phyloP scores from a whole-genome alignment of 2,329 filamentous ascomycete genomes.

The Onygenales sp. region DNA sequence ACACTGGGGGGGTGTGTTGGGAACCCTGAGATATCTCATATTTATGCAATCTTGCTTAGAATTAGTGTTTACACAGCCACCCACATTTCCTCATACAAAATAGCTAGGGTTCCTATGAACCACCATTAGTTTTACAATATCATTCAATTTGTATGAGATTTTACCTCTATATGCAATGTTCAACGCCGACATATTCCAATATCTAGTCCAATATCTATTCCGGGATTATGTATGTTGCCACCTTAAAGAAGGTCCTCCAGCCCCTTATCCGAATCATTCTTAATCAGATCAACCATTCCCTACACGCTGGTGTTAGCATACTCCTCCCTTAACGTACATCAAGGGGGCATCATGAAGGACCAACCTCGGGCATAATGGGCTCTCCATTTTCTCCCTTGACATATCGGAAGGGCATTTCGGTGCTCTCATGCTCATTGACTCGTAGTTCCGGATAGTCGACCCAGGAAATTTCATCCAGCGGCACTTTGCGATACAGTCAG shows the following conservation, averaged over 20 bases:
- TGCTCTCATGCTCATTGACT: constrained; percentile 86
- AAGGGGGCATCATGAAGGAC: constrained; percentile 3
- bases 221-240: not conserved
- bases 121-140: too few species aligned
- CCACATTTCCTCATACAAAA: too few species aligned
- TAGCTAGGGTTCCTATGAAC: too few species aligned
- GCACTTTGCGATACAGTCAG: constrained; percentile 41
- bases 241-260: constrained; percentile 72
- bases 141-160: too few species aligned
- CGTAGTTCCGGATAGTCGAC: constrained; percentile 82
- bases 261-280: constrained; percentile 85
- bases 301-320: constrained; percentile 26
- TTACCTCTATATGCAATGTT: too few species aligned
- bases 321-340: not conserved
- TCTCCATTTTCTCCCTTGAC: constrained; percentile 65
- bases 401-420: constrained; percentile 96
- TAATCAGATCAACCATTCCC: constrained; percentile 93
- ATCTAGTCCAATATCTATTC: not conserved
- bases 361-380: constrained; percentile 83
- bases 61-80: too few species aligned
- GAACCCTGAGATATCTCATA: too few species aligned
- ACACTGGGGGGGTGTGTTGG: too few species aligned
- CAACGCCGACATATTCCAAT: too few species aligned
- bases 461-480: constrained; percentile 70
- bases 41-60: too few species aligned